Evolutionary conservation across 2,329 filamentous ascomycete genomes (phyloP).

Genomic region (Pyrenochaeta sp.): DNA sequence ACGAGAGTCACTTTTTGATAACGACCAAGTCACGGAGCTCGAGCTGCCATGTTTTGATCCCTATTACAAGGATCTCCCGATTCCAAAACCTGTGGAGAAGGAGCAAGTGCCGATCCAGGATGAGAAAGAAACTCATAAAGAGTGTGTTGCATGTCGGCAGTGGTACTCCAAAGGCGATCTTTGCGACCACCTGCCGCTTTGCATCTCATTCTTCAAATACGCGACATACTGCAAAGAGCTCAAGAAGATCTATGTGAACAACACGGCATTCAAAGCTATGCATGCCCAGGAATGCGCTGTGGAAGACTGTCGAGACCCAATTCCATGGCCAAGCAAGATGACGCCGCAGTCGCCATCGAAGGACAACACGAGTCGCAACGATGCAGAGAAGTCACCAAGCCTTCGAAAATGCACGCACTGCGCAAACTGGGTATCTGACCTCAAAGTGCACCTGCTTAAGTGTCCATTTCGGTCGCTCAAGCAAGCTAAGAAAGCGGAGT

Average conservation of each 20-base stretch:
- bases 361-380: too few relatives aligned
- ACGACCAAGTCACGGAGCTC: neutral
- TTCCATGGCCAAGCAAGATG: neutral
- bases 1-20: neutral
- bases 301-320: neutral
- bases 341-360: neutral
- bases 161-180: neutral
- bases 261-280: neutral
- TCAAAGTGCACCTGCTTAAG: too few relatives aligned
- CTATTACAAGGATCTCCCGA: neutral
- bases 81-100: neutral
- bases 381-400: neutral
- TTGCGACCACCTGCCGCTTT: neutral
- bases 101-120: neutral
- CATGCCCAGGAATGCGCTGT: neutral
- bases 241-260: neutral
- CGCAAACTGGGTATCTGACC: too few relatives aligned
- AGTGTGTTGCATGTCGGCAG: neutral
- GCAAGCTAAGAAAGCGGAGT: too few relatives aligned
- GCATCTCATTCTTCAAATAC: neutral
- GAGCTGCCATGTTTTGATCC: neutral
- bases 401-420: too few relatives aligned
- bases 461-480: too few relatives aligned
- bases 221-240: neutral
- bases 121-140: neutral